Percentiles rank a stretch among this genome's conserved stretches.
These are phyloP conservation scores for Tuber borchii DNA, from an alignment of 495 filamentous ascomycete genomes.

Conservation along the genomic window DNA sequence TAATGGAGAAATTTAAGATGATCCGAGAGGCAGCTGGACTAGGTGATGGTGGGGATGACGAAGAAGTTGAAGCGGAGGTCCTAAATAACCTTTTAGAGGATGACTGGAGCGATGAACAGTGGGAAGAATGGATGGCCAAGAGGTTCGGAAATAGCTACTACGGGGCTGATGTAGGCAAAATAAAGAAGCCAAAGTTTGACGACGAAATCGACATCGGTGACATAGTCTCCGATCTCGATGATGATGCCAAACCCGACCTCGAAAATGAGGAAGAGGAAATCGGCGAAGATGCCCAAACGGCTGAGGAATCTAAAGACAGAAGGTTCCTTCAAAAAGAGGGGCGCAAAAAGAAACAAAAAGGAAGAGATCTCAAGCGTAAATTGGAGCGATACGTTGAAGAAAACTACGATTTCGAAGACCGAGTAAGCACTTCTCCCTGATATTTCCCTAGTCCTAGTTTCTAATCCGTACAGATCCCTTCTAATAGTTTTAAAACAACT, in stretches of 20 bases:
- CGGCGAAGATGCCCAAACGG: background rate
- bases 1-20: constrained; percentile 69
- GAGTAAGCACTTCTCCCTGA: constrained; percentile 48
- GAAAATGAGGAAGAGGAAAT: constrained; percentile 44
- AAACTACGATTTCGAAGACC: constrained; percentile 65
- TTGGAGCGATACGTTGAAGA: constrained; percentile 83
- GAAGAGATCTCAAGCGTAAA: constrained; percentile 68
- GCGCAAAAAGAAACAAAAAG: constrained; percentile 63
- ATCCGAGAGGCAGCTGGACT: constrained; percentile 84
- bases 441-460: background rate
- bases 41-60: constrained; percentile 57
- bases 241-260: constrained; percentile 43
- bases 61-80: constrained; percentile 64
- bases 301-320: constrained; percentile 54
- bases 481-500: constrained; percentile 44
- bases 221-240: constrained; percentile 68
- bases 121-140: constrained; percentile 82
- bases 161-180: constrained; percentile 56
- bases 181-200: constrained; percentile 91
- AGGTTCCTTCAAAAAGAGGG: constrained; percentile 59
- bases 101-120: constrained; percentile 74
- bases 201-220: constrained; percentile 96
- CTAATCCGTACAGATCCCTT: constrained; percentile 14
- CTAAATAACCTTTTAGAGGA: constrained; percentile 77
- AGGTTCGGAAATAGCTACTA: constrained; percentile 88